Base-by-base conservation (phyloP, 768 basidiomycete genomes). In the Phylloporus sp. region DNA sequence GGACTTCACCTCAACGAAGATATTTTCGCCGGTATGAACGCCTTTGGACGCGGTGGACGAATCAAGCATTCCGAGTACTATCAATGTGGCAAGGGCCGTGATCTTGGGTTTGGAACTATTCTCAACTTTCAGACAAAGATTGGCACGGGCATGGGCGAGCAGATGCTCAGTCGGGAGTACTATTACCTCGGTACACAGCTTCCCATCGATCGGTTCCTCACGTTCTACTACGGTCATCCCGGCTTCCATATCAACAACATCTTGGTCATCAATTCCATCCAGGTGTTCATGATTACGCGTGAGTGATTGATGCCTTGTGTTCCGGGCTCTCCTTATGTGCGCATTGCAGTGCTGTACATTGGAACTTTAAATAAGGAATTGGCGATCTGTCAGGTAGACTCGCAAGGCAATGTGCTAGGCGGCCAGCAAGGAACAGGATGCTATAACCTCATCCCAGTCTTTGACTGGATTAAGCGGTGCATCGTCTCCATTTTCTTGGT, bases 161-260 rank as follows among this genome's bases (percentile, higher is more conserved):
- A 99, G 64, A 95, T 98, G 93, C 84, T 99, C 58, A 97, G 93
- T 70, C 83, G 96, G 56, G 96, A 99, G 70, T 99, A 99, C 67
- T 99, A 98, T 69, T 99, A 98, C 66, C 77, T 99, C 38, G 96
- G 96, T 42, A 99, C 96, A 9, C 96, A 99, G 66, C 76, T 99
- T 46, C 96, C 96, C 27, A 82, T 99, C 60, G 96, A 99, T 65
- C 88, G 96, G 21, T 99, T 99, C 83, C 75, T 99, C 59, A 98
- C 95, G 18, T 99, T 98, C 78, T 99, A 99, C 73, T 99, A 98
- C 60, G 95, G 89, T 44, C 96, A 99, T 70, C 95, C 96, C 46
- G 96, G 91, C 61, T 99, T 99, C 85, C 96, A 99, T 66, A 82
- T 99, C 75, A 99, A 99, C 78, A 98, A 99, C 65, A 98, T 98